Percentiles rank a stretch among this genome's conserved stretches.
Evolutionary conservation across 2,329 filamentous ascomycete genomes (phyloP).

Genomic region (Boeremia exigua): DNA sequence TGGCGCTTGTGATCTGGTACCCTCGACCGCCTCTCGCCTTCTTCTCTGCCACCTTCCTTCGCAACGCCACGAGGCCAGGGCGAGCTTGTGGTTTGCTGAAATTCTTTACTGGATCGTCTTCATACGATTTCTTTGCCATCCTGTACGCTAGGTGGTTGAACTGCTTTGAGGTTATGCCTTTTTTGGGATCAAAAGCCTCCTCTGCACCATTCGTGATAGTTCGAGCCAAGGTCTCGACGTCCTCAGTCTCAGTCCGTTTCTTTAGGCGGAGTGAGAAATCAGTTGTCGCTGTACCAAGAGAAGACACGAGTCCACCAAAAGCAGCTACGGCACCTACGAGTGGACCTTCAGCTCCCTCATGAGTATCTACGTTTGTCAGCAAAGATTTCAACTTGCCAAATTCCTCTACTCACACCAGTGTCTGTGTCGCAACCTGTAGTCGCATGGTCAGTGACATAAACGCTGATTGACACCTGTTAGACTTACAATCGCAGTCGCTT

Average conservation of each 20-base stretch:
- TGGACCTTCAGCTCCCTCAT: conserved; percentile 28
- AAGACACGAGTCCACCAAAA: conserved; percentile 15
- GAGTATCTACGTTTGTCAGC: conserved; percentile 20
- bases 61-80: conserved; percentile 6
- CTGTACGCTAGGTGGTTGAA: conserved; percentile 20
- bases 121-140: conserved; percentile 26
- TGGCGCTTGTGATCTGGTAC: conserved; percentile 23
- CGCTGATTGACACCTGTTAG: no score
- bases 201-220: conserved; percentile 1
- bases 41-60: conserved; percentile 5
- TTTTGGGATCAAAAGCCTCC: neutral
- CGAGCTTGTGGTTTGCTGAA: conserved; percentile 3
- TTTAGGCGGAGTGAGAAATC: conserved; percentile 22
- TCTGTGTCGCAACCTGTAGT: conserved; percentile 22
- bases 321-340: conserved; percentile 20
- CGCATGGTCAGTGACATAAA: neutral
- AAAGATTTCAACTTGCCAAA: neutral
- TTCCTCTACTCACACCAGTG: conserved; percentile 24
- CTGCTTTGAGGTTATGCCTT: conserved; percentile 11
- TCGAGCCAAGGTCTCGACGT: conserved; percentile 2
- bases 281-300: conserved; percentile 17
- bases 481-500: conserved; percentile 23
- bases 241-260: neutral
- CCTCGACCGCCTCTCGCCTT: conserved; percentile 19
- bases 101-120: conserved; percentile 15